phyloP scores from a whole-genome alignment of 2,329 filamentous ascomycete genomes.

The Colletotrichum acutatum region DNA sequence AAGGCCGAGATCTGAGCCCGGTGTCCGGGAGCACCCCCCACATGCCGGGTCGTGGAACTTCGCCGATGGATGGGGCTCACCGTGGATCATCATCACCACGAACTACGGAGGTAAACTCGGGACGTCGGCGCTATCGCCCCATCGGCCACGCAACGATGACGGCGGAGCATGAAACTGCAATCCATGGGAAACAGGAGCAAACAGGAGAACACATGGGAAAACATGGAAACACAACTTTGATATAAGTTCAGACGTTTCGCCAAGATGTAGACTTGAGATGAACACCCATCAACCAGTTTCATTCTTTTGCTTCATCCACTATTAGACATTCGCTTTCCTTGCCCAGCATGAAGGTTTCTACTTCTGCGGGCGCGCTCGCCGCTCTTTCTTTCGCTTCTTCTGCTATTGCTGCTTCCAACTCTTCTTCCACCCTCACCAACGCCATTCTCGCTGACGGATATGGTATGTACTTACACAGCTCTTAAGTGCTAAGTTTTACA shows the following conservation, averaged over 20 bases:
- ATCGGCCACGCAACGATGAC: conserved; percentile 11
- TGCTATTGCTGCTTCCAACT: conserved; percentile 18
- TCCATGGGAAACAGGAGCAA: not conserved
- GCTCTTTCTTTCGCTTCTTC: conserved; percentile 22
- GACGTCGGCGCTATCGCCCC: conserved; percentile 18
- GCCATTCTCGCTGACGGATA: conserved; percentile 26
- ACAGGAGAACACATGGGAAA: not conserved
- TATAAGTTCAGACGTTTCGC: conserved; percentile 13
- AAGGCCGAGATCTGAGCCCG: not conserved
- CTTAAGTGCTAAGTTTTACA: no score
- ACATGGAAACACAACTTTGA: not conserved
- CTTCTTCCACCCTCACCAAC: not conserved
- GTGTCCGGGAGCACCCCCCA: not conserved
- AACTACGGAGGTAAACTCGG: conserved; percentile 8
- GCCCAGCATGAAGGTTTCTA: conserved; percentile 22
- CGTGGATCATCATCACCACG: conserved; percentile 3
- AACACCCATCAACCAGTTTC: not conserved
- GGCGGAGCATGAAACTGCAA: not conserved
- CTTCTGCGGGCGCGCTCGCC: conserved; percentile 11
- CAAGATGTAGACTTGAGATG: conserved; percentile 10
- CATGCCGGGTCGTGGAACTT: conserved; percentile 20
- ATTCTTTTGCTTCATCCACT: not conserved
- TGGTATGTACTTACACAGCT: not conserved
- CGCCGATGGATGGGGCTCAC: conserved; percentile 12
- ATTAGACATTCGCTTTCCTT: conserved; percentile 9